These are phyloP conservation scores for Thuidium tamariscinum DNA, from an alignment of 225 moss, liverwort and hornwort genomes.

Conservation along the genomic window DNA sequence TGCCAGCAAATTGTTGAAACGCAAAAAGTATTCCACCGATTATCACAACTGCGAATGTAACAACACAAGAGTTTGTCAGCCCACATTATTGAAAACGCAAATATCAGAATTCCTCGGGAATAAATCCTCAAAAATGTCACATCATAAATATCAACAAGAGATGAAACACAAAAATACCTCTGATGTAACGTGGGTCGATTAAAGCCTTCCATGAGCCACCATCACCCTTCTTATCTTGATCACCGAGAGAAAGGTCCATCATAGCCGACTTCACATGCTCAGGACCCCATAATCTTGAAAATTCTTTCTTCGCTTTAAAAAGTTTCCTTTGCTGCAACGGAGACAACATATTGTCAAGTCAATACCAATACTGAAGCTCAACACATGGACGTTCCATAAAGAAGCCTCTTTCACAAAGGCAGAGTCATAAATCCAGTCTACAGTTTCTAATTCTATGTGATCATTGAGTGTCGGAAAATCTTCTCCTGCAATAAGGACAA, in stretches of 20 bases:
- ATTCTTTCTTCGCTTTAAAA: slow-evolving; percentile 21
- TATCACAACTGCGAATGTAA: slow-evolving; percentile 34
- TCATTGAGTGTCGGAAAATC: too few species aligned
- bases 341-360: background rate
- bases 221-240: slow-evolving; percentile 35
- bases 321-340: slow-evolving; percentile 22
- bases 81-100: too few species aligned
- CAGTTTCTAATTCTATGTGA: background rate
- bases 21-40: slow-evolving; percentile 66
- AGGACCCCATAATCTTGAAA: slow-evolving; percentile 48
- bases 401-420: too few species aligned
- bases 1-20: slow-evolving; percentile 85
- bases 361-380: background rate
- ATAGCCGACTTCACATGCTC: slow-evolving; percentile 59
- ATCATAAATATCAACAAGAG: background rate
- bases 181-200: slow-evolving; percentile 41
- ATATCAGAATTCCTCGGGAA: too few species aligned
- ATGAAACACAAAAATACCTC: slow-evolving; percentile 10
- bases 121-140: too few species aligned
- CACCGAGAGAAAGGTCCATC: slow-evolving; percentile 46
- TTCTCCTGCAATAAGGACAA: too few species aligned
- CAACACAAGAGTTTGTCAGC: background rate
- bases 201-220: slow-evolving; percentile 54
- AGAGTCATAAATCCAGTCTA: background rate
- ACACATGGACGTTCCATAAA: background rate